Evolutionary conservation across 352 stramenopile genomes (phyloP), one percentile per base, ranked within the genome.

Genomic region (Pythium coloratum): DNA sequence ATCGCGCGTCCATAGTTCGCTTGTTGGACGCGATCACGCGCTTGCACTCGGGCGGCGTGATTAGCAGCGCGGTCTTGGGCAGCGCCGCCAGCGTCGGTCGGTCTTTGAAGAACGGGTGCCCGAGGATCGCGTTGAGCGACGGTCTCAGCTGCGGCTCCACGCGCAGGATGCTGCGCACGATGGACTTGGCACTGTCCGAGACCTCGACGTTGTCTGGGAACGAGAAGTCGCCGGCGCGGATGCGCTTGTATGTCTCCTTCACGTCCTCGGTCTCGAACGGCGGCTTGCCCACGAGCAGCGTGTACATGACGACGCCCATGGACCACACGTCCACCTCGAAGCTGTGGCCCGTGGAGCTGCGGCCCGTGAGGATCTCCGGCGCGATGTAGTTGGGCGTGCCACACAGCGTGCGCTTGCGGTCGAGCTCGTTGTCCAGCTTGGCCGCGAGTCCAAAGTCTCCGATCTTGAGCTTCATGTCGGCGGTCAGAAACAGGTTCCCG

Each of bases 251-350:
- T 0, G 97, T 99, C 49, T 96, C 88, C 66, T 99, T 99, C 16
- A 99, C 96, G 70, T 99, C 96, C 42, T 95, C 93, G 6, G 94
- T 97, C 77, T 99, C 96, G 63, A 99, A 99, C 0, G 97, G 97
- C 18, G 97, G 97, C n/a, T 96, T 96, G 6, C 97, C 97, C 6
- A 99, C 92, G 2, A 99, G 79, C 59, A 98, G 78, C 6, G 97
- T 99, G 79, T 98, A 99, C 73, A 99, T 93, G 70, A 99, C 97
- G 7, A 99, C 96, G 38, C 97, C 97, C 62, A 93, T 98, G 3
- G 94, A 98, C 97, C 97, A 99, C 42, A 99, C 91, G 73, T 99
- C 97, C 5, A 99, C 97, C 72, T 99, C 94, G 72, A 99, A 99
- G 65, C 94, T 99, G 79, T 99, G 97, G 60, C 96, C 96, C 28